Conservation (phyloP, 192 early-diverging fungal species). For the Coemansia sp. region DNA sequence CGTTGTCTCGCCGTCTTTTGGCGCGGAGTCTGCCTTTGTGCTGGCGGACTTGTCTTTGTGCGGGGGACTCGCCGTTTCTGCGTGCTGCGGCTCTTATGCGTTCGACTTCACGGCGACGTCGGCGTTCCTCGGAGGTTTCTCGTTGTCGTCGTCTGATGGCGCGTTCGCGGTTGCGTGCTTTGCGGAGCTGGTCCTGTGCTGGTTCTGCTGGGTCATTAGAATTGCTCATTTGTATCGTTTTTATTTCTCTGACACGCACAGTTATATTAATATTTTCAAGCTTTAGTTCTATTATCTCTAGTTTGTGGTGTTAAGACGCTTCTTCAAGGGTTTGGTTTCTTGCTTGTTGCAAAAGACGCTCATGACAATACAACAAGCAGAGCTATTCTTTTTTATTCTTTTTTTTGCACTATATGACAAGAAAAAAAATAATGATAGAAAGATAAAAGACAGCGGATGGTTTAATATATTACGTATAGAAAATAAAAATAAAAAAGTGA, state of each 20-base stretch:
- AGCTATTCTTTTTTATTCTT: too few relatives aligned
- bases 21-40: constrained; percentile 24
- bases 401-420: not conserved
- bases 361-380: too few relatives aligned
- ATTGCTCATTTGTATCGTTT: not conserved
- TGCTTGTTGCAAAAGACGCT: too few relatives aligned
- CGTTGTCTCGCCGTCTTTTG: constrained; percentile 21
- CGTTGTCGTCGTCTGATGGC: constrained; percentile 18
- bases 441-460: constrained; percentile 6
- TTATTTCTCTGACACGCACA: too few relatives aligned
- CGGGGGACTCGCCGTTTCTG: constrained; percentile 19
- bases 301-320: too few relatives aligned
- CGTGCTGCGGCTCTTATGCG: constrained; percentile 19
- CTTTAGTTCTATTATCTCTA: too few relatives aligned
- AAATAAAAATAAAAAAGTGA: too few relatives aligned
- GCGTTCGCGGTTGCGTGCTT: constrained; percentile 27
- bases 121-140: constrained; percentile 24
- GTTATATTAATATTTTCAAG: too few relatives aligned
- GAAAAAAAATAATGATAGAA: not conserved
- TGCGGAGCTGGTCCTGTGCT: constrained; percentile 1
- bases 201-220: not conserved
- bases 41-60: constrained; percentile 18
- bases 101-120: constrained; percentile 24
- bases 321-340: too few relatives aligned
- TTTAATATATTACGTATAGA: not conserved